Conservation (phyloP, 2,329 filamentous ascomycete species). For the Pyricularia sp. region DNA sequence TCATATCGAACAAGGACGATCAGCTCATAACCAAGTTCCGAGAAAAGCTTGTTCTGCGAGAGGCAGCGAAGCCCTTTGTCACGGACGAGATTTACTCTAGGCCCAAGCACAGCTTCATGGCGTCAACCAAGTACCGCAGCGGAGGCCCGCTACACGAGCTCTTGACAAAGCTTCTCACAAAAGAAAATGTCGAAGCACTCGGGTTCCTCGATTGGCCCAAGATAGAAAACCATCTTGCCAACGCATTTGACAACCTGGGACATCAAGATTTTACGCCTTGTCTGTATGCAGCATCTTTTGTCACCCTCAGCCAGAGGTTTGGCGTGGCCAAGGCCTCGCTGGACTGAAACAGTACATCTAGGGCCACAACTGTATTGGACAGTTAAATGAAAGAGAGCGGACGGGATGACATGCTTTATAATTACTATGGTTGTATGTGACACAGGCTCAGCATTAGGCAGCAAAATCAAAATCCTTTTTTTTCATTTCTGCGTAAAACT, state of each 20-base stretch:
- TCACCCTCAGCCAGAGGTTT: conserved; percentile 31
- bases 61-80: conserved; percentile 39
- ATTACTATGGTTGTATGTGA: too few relatives aligned
- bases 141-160: conserved; percentile 31
- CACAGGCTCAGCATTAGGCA: too few relatives aligned
- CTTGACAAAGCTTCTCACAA: conserved; percentile 21
- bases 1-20: conserved; percentile 4
- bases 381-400: too few relatives aligned
- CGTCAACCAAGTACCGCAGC: conserved; percentile 28
- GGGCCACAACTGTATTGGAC: too few relatives aligned
- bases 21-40: conserved; percentile 14
- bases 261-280: conserved; percentile 22
- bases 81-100: conserved; percentile 40
- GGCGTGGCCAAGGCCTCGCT: conserved; percentile 16
- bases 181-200: conserved; percentile 24
- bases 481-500: too few relatives aligned
- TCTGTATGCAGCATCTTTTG: conserved; percentile 29
- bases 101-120: conserved; percentile 38
- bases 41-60: conserved; percentile 43
- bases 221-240: conserved; percentile 21
- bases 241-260: conserved; percentile 7
- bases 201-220: conserved; percentile 30
- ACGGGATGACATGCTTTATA: too few relatives aligned
- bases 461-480: too few relatives aligned
- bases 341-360: too few relatives aligned